Conservation (phyloP, 2,329 filamentous ascomycete genomes). For the Nothophoma quercina region DNA sequence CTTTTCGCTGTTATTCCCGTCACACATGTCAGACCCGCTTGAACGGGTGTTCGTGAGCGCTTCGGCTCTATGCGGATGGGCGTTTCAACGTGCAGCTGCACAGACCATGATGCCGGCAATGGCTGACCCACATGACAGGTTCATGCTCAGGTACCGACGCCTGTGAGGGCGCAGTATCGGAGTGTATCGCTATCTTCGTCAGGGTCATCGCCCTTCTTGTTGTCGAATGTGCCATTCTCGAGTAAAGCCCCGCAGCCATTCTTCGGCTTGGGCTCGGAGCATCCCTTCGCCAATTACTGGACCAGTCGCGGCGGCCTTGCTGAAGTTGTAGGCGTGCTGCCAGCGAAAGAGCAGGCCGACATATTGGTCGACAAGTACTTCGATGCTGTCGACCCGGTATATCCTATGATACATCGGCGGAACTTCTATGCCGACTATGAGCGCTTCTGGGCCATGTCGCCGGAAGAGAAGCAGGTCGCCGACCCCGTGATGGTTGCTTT, state of each 20-base stretch:
- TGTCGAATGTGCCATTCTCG: conserved; percentile 77
- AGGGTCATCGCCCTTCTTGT: conserved; percentile 60
- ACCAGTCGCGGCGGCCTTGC: conserved; percentile 77
- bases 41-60: conserved; percentile 23
- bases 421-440: conserved; percentile 82
- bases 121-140: conserved; percentile 27
- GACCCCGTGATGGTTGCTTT: conserved; percentile 76
- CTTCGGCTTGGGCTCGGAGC: conserved; percentile 80
- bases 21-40: conserved; percentile 15
- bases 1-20: conserved; percentile 26
- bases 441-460: conserved; percentile 73
- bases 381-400: conserved; percentile 76
- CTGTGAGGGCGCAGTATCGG: conserved; percentile 39
- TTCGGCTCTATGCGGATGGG: conserved; percentile 8
- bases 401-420: conserved; percentile 79
- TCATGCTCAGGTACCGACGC: conserved; percentile 36
- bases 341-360: conserved; percentile 78
- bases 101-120: conserved; percentile 9
- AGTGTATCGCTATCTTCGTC: conserved; percentile 49
- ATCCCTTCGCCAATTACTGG: conserved; percentile 86
- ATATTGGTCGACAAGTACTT: conserved; percentile 66
- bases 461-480: conserved; percentile 64
- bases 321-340: conserved; percentile 78
- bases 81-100: conserved; percentile 4
- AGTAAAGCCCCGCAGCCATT: conserved; percentile 76